Evolutionary conservation across 192 early-diverging fungal genomes (phyloP).

Genomic region (Backusella psychrophila): DNA sequence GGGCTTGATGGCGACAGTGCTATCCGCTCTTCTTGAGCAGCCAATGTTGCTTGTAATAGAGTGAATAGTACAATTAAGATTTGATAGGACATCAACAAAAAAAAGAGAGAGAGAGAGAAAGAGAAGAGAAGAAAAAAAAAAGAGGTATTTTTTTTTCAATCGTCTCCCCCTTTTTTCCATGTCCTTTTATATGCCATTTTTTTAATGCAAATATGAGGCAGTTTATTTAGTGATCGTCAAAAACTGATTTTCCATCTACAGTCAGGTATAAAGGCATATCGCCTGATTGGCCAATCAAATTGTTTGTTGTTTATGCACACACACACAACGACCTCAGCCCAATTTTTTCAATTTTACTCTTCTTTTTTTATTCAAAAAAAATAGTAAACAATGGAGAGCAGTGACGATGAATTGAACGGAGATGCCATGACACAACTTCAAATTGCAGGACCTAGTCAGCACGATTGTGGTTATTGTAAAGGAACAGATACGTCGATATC

Average conservation of each 20-base stretch:
- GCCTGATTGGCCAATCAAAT: neutral
- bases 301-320: neutral
- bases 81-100: neutral
- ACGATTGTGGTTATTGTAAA: slow-evolving; percentile 72
- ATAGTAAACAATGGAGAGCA: neutral
- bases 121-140: neutral
- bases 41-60: neutral
- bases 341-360: neutral
- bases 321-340: neutral
- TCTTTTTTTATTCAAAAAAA: neutral
- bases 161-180: neutral
- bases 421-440: neutral
- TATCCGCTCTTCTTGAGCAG: neutral
- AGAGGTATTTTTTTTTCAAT: neutral
- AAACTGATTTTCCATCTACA: neutral
- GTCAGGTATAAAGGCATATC: neutral
- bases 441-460: slow-evolving; percentile 25
- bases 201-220: neutral
- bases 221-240: neutral
- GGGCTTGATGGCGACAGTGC: neutral
- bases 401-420: neutral
- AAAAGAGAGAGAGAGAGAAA: neutral
- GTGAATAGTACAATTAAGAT: neutral
- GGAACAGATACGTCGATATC: slow-evolving; percentile 44
- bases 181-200: neutral